These are phyloP conservation scores for Rhizopus delemar DNA, from an alignment of 371 early-diverging fungal species.

Conservation along the genomic window DNA sequence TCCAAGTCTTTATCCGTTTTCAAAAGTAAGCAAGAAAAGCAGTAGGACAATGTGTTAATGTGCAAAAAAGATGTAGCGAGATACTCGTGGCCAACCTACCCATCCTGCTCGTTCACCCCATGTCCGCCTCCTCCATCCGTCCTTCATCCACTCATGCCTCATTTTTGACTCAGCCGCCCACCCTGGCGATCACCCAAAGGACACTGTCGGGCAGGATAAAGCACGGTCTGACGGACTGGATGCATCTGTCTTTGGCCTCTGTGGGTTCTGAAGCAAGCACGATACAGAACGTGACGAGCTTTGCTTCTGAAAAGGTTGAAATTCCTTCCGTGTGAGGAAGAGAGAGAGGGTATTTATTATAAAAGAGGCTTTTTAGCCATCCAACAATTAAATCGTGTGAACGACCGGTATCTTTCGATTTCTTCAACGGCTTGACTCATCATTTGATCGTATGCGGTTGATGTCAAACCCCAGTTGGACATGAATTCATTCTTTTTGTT, in stretches of 20 bases:
- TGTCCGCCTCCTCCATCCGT: background rate
- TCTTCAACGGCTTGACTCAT: conserved; percentile 42
- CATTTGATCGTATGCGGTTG: conserved; percentile 45
- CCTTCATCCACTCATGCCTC: background rate
- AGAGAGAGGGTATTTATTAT: background rate
- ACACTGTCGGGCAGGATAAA: background rate
- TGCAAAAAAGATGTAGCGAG: background rate
- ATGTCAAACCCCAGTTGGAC: conserved; percentile 39
- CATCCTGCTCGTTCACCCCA: background rate
- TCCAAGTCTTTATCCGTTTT: background rate
- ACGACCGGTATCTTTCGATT: conserved; percentile 45
- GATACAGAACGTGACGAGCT: conserved; percentile 13
- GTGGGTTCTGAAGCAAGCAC: background rate
- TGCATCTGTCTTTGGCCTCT: background rate
- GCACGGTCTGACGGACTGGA: background rate
- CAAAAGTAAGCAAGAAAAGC: background rate
- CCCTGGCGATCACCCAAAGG: background rate
- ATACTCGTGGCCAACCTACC: background rate
- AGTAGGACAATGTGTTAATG: background rate
- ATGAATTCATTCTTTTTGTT: conserved; percentile 35
- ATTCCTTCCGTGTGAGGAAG: background rate
- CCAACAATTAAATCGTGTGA: conserved; percentile 45
- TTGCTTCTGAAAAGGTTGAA: conserved; percentile 4
- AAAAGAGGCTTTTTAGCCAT: conserved; percentile 34
- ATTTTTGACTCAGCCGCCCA: background rate